Conservation (phyloP, 768 basidiomycete species). For the Harrya chromipes region DNA sequence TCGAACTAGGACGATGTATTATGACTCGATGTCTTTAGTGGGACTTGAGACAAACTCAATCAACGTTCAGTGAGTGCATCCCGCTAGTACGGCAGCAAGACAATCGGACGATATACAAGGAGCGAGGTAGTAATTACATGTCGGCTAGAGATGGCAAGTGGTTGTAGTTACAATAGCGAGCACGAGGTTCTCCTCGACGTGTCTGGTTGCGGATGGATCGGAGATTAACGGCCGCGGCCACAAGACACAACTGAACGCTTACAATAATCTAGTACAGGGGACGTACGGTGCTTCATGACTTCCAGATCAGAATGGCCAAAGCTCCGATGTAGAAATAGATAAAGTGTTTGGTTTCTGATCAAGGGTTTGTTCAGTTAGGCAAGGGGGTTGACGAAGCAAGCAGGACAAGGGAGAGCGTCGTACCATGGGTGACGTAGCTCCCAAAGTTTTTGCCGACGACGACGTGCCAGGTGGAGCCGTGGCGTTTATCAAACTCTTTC, state of each 20-base stretch:
- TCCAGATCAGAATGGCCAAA: conserved; percentile 93
- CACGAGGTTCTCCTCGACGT: conserved; percentile 16
- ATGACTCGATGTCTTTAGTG: no score
- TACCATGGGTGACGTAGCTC: conserved; percentile 96
- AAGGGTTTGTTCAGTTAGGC: conserved; percentile 7
- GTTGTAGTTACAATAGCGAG: conserved; percentile 23
- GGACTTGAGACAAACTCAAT: neutral
- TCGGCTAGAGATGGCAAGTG: conserved; percentile 15
- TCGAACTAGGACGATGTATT: neutral
- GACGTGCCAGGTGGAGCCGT: conserved; percentile 96
- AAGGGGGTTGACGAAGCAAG: neutral
- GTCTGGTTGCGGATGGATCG: conserved; percentile 6
- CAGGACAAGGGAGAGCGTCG: conserved; percentile 22
- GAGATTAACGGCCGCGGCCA: neutral
- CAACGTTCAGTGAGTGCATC: neutral
- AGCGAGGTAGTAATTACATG: conserved; percentile 26
- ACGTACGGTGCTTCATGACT: conserved; percentile 54
- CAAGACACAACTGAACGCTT: neutral
- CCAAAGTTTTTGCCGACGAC: conserved; percentile 99
- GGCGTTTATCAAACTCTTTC: conserved; percentile 93
- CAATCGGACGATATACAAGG: conserved; percentile 17
- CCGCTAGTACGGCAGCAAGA: conserved; percentile 5
- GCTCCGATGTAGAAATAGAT: conserved; percentile 97
- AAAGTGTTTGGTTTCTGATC: conserved; percentile 93
- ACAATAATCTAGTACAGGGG: conserved; percentile 25